Percentiles rank a stretch among this genome's conserved stretches.
phyloP scores from a whole-genome alignment of 352 stramenopile genomes.

The Pythium chondricola region DNA sequence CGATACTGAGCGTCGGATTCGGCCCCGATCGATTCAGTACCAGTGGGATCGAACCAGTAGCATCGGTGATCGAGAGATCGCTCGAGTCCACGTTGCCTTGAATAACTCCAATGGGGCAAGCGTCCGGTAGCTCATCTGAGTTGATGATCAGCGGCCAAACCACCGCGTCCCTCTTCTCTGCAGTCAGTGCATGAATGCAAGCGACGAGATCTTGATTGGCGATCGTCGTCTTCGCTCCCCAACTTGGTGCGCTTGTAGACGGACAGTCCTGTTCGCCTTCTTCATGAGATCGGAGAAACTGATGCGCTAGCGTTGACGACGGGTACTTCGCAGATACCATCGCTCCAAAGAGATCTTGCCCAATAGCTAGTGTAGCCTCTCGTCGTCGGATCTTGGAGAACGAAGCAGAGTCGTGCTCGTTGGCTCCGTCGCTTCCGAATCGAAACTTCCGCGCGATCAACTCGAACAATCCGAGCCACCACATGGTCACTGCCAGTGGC shows the following conservation, averaged over 20 bases:
- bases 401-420: neutral
- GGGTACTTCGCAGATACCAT: neutral
- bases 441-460: constrained; percentile 32
- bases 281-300: constrained; percentile 26
- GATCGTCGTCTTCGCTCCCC: neutral
- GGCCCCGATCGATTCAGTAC: neutral
- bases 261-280: constrained; percentile 1
- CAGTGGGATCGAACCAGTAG: constrained; percentile 6
- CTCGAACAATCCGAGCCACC: constrained; percentile 29
- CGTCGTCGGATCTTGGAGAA: constrained; percentile 24
- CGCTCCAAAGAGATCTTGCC: constrained; percentile 6
- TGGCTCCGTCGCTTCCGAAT: constrained; percentile 19
- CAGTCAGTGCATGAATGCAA: neutral
- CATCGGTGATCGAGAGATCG: constrained; percentile 14
- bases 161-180: neutral
- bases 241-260: neutral
- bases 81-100: constrained; percentile 7
- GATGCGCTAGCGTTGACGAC: constrained; percentile 27
- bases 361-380: constrained; percentile 22
- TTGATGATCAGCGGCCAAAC: constrained; percentile 12
- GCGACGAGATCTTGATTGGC: constrained; percentile 3
- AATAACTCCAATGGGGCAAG: constrained; percentile 1
- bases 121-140: neutral
- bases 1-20: neutral
- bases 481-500: constrained; percentile 8